Evolutionary conservation across 2,329 filamentous ascomycete genomes (phyloP).

Genomic region (Cordyceps militaris): DNA sequence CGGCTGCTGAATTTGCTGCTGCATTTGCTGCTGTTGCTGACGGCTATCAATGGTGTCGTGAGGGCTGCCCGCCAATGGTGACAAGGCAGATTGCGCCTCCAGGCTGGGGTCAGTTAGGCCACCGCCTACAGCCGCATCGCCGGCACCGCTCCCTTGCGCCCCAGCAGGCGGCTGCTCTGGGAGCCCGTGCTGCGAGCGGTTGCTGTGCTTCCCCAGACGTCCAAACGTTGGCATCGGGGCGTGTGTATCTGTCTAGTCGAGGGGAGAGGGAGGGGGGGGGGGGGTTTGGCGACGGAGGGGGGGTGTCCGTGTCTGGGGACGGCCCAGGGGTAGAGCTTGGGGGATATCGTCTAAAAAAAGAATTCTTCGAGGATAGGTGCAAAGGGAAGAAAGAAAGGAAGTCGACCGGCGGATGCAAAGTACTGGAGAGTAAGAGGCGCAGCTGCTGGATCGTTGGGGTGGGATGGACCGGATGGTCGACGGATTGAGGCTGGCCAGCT

Average conservation of each 20-base stretch:
- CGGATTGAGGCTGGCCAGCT: slow-evolving; percentile 1
- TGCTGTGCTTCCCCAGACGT: slow-evolving; percentile 49
- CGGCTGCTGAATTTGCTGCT: slow-evolving; percentile 21
- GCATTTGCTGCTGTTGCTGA: slow-evolving; percentile 16
- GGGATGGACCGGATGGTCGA: slow-evolving; percentile 10
- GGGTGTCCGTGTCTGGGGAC: not conserved
- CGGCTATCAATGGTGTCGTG: slow-evolving; percentile 11
- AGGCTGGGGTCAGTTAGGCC: not conserved
- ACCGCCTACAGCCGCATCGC: slow-evolving; percentile 6
- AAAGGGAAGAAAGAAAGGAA: slow-evolving; percentile 15
- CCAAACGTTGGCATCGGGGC: slow-evolving; percentile 44
- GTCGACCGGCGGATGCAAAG: slow-evolving; percentile 15
- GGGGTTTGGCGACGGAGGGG: not conserved
- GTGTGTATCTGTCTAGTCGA: not conserved
- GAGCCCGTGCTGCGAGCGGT: slow-evolving; percentile 50
- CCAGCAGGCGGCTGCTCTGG: slow-evolving; percentile 33
- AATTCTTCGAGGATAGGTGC: slow-evolving; percentile 14
- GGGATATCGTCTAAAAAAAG: slow-evolving; percentile 14
- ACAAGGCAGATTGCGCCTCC: slow-evolving; percentile 15
- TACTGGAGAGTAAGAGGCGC: slow-evolving; percentile 14
- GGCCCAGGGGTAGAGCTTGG: not conserved
- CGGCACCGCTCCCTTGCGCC: slow-evolving; percentile 1
- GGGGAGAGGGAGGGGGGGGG: not conserved
- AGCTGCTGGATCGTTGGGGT: slow-evolving; percentile 4
- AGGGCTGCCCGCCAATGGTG: slow-evolving; percentile 1